A percentile compares a stretch with the other conserved stretches of the same genome.
phyloP scores from a whole-genome alignment of 768 basidiomycete genomes.

The Pilatotrama ljubarskyi region DNA sequence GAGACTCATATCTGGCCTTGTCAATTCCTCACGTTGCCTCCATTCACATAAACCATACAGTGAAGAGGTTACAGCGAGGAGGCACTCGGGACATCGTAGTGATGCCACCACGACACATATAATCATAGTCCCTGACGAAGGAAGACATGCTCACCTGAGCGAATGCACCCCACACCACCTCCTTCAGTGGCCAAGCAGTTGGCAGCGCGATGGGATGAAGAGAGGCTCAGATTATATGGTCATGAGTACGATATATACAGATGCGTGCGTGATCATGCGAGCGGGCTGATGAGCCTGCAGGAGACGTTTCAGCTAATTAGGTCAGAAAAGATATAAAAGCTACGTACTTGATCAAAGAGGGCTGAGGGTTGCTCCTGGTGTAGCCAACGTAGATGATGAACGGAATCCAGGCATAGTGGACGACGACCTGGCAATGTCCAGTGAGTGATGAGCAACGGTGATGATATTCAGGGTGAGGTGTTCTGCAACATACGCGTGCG shows the following conservation, averaged over 20 bases:
- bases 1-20: conserved; percentile 88
- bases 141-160: conserved; percentile 13
- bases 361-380: conserved; percentile 89
- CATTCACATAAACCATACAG: conserved; percentile 46
- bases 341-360: conserved; percentile 93
- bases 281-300: conserved; percentile 87
- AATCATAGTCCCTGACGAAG: conserved; percentile 46
- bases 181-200: neutral
- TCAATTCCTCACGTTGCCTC: conserved; percentile 57
- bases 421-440: conserved; percentile 58
- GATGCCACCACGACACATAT: conserved; percentile 67
- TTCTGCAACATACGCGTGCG: conserved; percentile 61
- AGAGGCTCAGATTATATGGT: conserved; percentile 17
- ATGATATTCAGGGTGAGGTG: neutral
- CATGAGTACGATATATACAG: conserved; percentile 23
- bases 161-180: neutral
- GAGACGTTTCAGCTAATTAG: neutral
- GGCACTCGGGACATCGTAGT: conserved; percentile 25
- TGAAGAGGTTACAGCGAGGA: conserved; percentile 47
- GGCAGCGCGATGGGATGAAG: neutral
- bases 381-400: conserved; percentile 95
- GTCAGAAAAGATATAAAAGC: neutral
- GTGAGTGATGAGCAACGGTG: conserved; percentile 7
- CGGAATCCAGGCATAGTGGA: conserved; percentile 97
- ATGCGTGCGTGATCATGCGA: conserved; percentile 60